Percentiles rank a stretch among this genome's conserved stretches.
Evolutionary conservation across 805 yeast genomes (phyloP).

Genomic region (Nakazawaea holstii): DNA sequence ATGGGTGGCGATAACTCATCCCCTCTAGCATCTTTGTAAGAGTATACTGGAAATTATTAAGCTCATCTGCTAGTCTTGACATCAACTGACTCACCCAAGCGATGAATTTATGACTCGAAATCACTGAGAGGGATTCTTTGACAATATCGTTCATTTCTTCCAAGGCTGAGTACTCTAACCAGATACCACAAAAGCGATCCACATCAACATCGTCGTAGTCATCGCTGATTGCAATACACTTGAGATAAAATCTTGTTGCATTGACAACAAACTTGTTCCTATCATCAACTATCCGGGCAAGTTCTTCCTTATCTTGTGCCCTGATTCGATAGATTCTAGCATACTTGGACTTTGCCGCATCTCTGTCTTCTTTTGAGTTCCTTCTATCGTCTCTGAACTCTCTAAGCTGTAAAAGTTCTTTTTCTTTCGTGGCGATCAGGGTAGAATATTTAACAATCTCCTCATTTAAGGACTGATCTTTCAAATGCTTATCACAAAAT

Average conservation of each 20-base stretch:
- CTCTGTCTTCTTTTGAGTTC: constrained; percentile 40
- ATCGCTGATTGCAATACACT: constrained; percentile 41
- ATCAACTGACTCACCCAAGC: constrained; percentile 82
- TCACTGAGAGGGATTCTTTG: constrained; percentile 24
- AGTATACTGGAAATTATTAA: constrained; percentile 46
- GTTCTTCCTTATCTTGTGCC: constrained; percentile 40
- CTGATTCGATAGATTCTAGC: constrained; percentile 46
- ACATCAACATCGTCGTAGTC: constrained; percentile 47
- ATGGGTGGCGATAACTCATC: constrained; percentile 58
- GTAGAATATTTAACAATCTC: constrained; percentile 36
- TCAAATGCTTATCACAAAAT: constrained; percentile 66
- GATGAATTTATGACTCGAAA: constrained; percentile 60
- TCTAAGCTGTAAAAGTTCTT: constrained; percentile 46
- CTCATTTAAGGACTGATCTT: constrained; percentile 36
- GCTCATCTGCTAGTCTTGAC: constrained; percentile 55
- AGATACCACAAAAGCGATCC: constrained; percentile 76
- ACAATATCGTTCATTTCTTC: constrained; percentile 39
- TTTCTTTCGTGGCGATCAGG: constrained; percentile 34
- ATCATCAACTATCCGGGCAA: constrained; percentile 30
- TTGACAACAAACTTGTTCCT: constrained; percentile 40
- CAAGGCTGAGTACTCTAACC: constrained; percentile 61
- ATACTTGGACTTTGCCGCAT: constrained; percentile 30
- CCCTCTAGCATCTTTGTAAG: constrained; percentile 42
- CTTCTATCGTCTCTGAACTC: constrained; percentile 34
- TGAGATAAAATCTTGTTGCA: constrained; percentile 56